Percentiles rank a stretch among this genome's conserved stretches.
Conservation (phyloP, 2,329 filamentous ascomycete genomes). For the Tolypocladium endophyticum region DNA sequence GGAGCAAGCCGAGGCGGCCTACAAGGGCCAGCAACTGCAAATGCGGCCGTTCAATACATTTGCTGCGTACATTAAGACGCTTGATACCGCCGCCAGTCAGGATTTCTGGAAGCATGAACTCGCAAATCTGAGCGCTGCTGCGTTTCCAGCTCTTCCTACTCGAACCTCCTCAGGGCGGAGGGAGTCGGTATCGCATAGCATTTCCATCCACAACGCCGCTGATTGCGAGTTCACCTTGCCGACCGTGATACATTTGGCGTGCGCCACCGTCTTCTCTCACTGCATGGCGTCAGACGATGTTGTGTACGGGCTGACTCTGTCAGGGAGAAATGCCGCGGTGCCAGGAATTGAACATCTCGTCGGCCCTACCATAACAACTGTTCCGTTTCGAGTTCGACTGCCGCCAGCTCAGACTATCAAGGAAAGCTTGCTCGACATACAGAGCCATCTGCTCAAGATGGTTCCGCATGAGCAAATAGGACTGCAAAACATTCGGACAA, state of each 20-base stretch:
- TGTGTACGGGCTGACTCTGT: slow-evolving; percentile 3
- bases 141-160: not conserved
- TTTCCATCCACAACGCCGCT: not conserved
- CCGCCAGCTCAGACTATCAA: not conserved
- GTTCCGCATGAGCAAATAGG: slow-evolving; percentile 1
- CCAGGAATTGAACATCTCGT: slow-evolving; percentile 1
- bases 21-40: slow-evolving; percentile 1
- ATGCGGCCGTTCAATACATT: slow-evolving; percentile 2
- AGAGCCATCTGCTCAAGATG: not conserved
- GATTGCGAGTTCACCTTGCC: slow-evolving; percentile 26
- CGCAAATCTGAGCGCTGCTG: not conserved
- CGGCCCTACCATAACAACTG: slow-evolving; percentile 15
- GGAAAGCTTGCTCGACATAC: not conserved
- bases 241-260: slow-evolving; percentile 9
- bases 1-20: slow-evolving; percentile 12
- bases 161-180: not conserved
- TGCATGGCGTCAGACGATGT: slow-evolving; percentile 2
- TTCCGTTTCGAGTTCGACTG: slow-evolving; percentile 4
- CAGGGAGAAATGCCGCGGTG: slow-evolving; percentile 6
- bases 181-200: not conserved
- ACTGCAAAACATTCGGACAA: not conserved
- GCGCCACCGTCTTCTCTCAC: slow-evolving; percentile 2
- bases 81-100: not conserved
- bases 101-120: slow-evolving; percentile 1
- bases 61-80: slow-evolving; percentile 3